Conservation (phyloP, 164 flowering plant species). For the Chloranthus sessilifolius region DNA sequence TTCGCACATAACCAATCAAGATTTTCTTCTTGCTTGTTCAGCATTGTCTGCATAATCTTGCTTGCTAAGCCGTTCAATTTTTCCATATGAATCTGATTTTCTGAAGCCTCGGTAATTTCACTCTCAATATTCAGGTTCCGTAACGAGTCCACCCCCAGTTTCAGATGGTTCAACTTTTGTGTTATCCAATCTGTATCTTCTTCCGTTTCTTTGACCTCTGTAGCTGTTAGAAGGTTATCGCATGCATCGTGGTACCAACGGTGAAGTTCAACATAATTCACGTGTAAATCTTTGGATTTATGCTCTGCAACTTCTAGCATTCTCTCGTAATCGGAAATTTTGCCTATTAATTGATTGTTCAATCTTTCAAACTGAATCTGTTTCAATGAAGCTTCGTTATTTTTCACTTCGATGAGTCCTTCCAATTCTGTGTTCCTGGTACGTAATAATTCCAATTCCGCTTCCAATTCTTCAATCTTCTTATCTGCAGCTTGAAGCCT, state of each 20-base stretch:
- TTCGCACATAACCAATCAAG: conserved; percentile 3
- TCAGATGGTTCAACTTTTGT: conserved; percentile 23
- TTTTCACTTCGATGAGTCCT: conserved; percentile 2
- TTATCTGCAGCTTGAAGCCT: conserved; percentile 29
- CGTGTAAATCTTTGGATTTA: not conserved
- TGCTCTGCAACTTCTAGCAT: not conserved
- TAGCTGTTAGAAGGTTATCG: conserved; percentile 5
- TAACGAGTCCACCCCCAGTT: conserved; percentile 27
- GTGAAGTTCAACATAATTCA: not conserved
- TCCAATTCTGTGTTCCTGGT: conserved; percentile 5
- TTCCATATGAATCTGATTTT: conserved; percentile 7
- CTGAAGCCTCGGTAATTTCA: conserved; percentile 12
- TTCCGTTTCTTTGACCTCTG: not conserved
- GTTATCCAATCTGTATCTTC: not conserved
- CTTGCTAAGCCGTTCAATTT: conserved; percentile 5
- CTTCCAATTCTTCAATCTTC: conserved; percentile 27
- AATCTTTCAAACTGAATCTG: conserved; percentile 9
- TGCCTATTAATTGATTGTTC: not conserved
- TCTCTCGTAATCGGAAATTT: conserved; percentile 1
- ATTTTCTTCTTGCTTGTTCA: conserved; percentile 11
- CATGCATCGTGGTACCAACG: not conserved
- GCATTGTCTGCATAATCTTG: conserved; percentile 7
- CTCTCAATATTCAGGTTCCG: conserved; percentile 23
- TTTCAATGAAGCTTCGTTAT: conserved; percentile 5
- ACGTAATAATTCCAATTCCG: conserved; percentile 2